phyloP scores from a whole-genome alignment of 2,329 filamentous ascomycete genomes.

The Thelonectria olida region DNA sequence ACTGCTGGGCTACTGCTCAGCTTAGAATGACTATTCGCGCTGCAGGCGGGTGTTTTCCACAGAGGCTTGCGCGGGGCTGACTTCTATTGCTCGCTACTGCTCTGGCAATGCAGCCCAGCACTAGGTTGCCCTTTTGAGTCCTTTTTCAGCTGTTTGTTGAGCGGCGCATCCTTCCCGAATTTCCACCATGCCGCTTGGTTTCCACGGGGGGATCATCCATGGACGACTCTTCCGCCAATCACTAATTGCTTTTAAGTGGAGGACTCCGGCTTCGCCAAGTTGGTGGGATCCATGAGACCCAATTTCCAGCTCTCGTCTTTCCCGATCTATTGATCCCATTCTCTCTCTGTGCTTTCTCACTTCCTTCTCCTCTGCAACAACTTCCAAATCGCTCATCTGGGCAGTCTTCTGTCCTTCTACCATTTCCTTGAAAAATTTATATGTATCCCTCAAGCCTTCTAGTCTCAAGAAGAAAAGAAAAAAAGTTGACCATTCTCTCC shows the following conservation, averaged over 20 bases:
- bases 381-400: slow-evolving; percentile 1
- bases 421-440: background rate
- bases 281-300: slow-evolving; percentile 16
- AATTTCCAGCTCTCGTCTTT: slow-evolving; percentile 18
- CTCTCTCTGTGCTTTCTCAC: background rate
- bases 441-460: background rate
- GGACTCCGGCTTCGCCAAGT: slow-evolving; percentile 11
- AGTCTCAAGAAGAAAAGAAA: background rate
- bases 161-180: slow-evolving; percentile 13
- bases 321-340: slow-evolving; percentile 3
- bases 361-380: background rate
- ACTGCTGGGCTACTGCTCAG: slow-evolving; percentile 7
- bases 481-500: background rate
- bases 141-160: background rate
- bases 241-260: slow-evolving; percentile 12
- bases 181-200: background rate
- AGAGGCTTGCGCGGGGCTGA: background rate
- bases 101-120: background rate
- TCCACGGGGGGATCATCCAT: slow-evolving; percentile 8
- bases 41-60: background rate
- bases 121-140: background rate
- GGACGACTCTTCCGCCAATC: slow-evolving; percentile 7
- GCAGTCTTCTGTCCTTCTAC: background rate
- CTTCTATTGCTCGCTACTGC: background rate
- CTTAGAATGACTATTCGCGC: background rate